A percentile compares a stretch with the other conserved stretches of the same genome.
Conservation (phyloP, 2,329 filamentous ascomycete genomes). For the Fusarium fujikuroi region DNA sequence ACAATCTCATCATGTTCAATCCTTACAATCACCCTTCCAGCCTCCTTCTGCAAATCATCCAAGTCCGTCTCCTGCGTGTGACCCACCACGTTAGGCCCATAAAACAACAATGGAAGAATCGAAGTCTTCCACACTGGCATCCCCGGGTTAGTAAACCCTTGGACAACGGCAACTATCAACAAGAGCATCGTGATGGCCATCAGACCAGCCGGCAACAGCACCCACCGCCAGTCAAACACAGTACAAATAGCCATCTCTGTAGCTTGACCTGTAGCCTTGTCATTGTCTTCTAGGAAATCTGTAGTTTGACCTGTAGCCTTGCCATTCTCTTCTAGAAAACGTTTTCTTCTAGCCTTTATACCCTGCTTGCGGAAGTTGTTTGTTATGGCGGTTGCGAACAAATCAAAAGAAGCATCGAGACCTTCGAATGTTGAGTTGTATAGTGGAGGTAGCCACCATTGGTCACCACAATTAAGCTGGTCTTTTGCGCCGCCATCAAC, state of each 20-base stretch:
- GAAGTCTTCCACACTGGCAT: slow-evolving; percentile 12
- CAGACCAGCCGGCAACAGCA: background rate
- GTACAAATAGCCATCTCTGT: slow-evolving; percentile 4
- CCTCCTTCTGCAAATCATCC: background rate
- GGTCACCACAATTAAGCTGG: background rate
- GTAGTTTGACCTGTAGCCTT: background rate
- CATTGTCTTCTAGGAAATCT: background rate
- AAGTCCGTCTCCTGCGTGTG: background rate
- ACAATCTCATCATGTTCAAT: background rate
- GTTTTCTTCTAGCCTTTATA: accelerated
- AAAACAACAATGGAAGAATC: slow-evolving; percentile 1
- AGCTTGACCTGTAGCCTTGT: background rate
- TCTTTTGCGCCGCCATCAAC: accelerated
- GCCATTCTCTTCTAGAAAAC: accelerated
- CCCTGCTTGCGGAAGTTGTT: background rate
- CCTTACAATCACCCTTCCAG: background rate
- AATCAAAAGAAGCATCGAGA: background rate
- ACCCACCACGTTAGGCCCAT: background rate
- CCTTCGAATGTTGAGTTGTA: background rate
- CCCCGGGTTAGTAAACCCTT: background rate
- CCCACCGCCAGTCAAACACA: slow-evolving; percentile 10
- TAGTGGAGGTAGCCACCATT: background rate
- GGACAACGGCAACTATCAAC: background rate
- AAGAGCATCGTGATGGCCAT: background rate
- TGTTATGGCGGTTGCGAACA: background rate